phyloP scores from a whole-genome alignment of 2,329 filamentous ascomycete genomes.

The Hymenoscyphus scutula region DNA sequence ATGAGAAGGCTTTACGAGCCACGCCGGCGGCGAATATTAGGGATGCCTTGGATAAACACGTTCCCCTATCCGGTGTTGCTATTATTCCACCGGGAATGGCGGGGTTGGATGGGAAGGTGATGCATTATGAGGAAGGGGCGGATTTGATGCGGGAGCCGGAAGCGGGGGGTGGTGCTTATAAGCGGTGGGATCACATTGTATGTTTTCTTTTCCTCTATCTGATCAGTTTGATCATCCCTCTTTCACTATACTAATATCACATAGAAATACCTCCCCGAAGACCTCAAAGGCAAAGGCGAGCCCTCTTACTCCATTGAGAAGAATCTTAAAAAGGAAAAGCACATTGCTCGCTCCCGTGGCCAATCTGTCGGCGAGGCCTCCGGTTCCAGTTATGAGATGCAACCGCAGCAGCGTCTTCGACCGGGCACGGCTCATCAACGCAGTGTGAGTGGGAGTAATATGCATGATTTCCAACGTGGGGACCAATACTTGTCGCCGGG shows the following conservation, averaged over 20 bases:
- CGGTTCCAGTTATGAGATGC: constrained; percentile 50
- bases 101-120: constrained; percentile 66
- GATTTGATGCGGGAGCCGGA: constrained; percentile 77
- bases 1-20: constrained; percentile 73
- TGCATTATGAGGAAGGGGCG: constrained; percentile 81
- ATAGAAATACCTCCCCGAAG: constrained; percentile 68
- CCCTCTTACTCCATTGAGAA: constrained; percentile 70
- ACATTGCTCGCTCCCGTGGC: constrained; percentile 30
- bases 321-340: constrained; percentile 56
- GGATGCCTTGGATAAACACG: constrained; percentile 70
- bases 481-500: constrained; percentile 15
- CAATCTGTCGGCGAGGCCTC: constrained; percentile 27
- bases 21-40: constrained; percentile 76
- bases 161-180: constrained; percentile 70
- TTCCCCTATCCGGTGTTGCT: constrained; percentile 79
- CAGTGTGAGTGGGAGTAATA: constrained; percentile 41
- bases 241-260: constrained; percentile 26
- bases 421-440: constrained; percentile 40
- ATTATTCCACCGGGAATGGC: constrained; percentile 68
- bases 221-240: no score
- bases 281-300: constrained; percentile 81
- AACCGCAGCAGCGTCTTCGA: constrained; percentile 35
- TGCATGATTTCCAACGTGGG: constrained; percentile 7
- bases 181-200: constrained; percentile 71
- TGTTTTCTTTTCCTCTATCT: constrained; percentile 42